Evolutionary conservation across 352 stramenopile genomes (phyloP), one percentile per base, ranked within the genome.

Genomic region (Globisporangium emineosum): DNA sequence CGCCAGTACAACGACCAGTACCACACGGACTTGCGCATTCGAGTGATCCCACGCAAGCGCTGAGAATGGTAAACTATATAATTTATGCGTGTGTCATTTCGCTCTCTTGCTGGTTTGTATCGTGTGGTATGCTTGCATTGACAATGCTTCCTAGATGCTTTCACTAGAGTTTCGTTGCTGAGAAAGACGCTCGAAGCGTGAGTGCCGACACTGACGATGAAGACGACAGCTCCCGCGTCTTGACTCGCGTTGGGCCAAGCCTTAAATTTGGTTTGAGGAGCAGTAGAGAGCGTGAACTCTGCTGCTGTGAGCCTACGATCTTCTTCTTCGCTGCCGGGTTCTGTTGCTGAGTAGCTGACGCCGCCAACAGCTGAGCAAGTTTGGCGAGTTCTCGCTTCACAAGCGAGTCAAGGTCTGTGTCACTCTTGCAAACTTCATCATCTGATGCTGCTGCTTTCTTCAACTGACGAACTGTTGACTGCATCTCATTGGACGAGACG

Each of bases 21-120:
- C 49, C 81, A 89, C 65, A 86, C 79, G 21, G 85, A 94, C 62
- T 45, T 94, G 27, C 79, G 83, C 62, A 82, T 94, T 30, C 81
- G 83, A 42, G 72, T 88, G 21, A 64, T 80, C 21, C 75, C 79
- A 10, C 71, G 81, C 27, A 35, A 25, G 35, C 53, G 57, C 35
- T 65, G 53, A 49, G 12, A 23, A 55, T 23, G 23, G 25, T 55
- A 55, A n/a, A 33, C 15, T 55, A 35, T 29, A 55, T 55, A 55
- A 29, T 35, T 19, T 32, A 23, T 35, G 49, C 17, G 4, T 55
- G 25, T 19, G 21, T 6, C 15, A 21, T 17, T 13, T 23, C 35
- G 23, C 7, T 15, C 10, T 15, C 2, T 35, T 55, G 49, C 17
- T 55, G 23, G 29, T 27, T 33, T 32, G 49, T 21, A 1, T 35